Percentiles rank a stretch among this genome's conserved stretches.
Evolutionary conservation across 1,284 basidiomycete species (phyloP).

Genomic region (Heterobasidion annosum): DNA sequence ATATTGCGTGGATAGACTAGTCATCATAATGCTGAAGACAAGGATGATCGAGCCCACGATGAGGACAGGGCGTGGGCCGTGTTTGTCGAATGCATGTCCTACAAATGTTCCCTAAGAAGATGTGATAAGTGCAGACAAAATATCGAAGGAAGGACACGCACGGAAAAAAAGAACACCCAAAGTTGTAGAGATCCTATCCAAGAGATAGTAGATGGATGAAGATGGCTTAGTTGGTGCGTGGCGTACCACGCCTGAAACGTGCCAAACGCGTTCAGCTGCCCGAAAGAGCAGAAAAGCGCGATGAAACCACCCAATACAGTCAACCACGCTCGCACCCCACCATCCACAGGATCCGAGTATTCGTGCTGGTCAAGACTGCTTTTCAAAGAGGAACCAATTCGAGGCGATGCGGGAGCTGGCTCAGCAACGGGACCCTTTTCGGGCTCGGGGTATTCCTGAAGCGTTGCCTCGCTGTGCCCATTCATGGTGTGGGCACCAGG

Average conservation of each 20-base stretch:
- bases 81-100: constrained; percentile 22
- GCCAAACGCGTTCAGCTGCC: constrained; percentile 28
- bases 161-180: constrained; percentile 22
- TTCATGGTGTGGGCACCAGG: neutral
- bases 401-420: neutral
- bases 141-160: constrained; percentile 17
- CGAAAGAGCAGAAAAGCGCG: constrained; percentile 28
- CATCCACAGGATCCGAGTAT: constrained; percentile 12
- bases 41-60: constrained; percentile 22
- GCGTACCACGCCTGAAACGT: constrained; percentile 36
- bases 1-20: constrained; percentile 24
- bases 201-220: constrained; percentile 27
- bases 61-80: constrained; percentile 21
- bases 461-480: neutral
- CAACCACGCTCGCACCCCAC: constrained; percentile 24
- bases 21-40: constrained; percentile 26
- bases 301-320: constrained; percentile 25
- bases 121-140: neutral
- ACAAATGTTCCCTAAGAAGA: constrained; percentile 17
- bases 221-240: constrained; percentile 25
- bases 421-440: neutral
- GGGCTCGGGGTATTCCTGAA: neutral
- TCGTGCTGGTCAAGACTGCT: neutral
- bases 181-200: constrained; percentile 41
- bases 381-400: neutral